Percentiles rank a stretch among this genome's conserved stretches.
Evolutionary conservation across 2,329 filamentous ascomycete genomes (phyloP).

Genomic region (Alternaria sp.): DNA sequence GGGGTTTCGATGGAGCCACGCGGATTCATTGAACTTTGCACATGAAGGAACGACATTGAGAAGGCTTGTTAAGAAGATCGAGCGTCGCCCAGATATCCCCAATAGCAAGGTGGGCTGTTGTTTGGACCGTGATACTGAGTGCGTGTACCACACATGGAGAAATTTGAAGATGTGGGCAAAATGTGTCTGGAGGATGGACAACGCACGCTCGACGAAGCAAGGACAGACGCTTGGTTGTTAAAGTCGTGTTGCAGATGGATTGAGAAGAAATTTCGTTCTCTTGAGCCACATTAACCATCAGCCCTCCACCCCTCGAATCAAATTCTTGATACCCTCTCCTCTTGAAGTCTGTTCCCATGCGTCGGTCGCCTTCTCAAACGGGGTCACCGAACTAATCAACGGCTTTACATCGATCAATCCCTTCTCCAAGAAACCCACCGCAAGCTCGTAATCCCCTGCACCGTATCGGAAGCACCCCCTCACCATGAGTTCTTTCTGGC

Average conservation of each 20-base stretch:
- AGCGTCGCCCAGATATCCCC: not conserved
- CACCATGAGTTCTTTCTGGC: constrained; percentile 75
- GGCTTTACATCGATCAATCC: constrained; percentile 32
- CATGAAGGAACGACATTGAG: not conserved
- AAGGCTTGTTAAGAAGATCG: not conserved
- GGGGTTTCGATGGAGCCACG: not conserved
- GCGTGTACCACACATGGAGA: not conserved
- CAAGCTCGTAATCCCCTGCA: constrained; percentile 41
- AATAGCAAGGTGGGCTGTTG: not conserved
- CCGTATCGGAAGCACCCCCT: constrained; percentile 43
- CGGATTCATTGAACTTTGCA: not conserved
- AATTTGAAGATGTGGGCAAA: not conserved
- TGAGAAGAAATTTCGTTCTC: not conserved
- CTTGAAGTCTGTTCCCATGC: constrained; percentile 42
- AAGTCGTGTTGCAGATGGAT: not conserved
- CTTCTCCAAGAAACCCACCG: constrained; percentile 31
- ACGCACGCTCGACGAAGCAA: not conserved
- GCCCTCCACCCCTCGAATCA: constrained; percentile 37
- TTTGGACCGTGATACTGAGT: not conserved
- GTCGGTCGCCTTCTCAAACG: constrained; percentile 36
- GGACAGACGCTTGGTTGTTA: not conserved
- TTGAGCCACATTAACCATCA: constrained; percentile 2
- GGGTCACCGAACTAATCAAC: constrained; percentile 37
- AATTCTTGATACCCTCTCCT: constrained; percentile 44
- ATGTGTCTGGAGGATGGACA: not conserved